Evolutionary conservation across 352 stramenopile species (phyloP), one percentile per base, ranked within the genome.

Genomic region (Pythium rhizo-oryzae): DNA sequence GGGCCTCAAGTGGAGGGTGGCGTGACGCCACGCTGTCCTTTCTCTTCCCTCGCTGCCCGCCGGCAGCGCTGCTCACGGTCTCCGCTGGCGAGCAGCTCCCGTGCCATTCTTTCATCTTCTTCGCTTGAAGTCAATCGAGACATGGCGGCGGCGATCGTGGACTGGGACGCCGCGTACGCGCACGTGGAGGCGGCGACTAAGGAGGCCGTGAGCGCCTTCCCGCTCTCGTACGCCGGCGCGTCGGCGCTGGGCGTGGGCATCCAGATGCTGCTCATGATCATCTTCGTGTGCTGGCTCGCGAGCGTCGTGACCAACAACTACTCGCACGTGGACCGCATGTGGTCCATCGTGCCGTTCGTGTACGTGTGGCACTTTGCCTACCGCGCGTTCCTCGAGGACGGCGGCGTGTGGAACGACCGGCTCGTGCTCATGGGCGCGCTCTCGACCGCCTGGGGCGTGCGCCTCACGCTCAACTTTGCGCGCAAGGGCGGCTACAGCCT

Each of bases 301-400:
- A 91, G 83, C 66, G 75, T 89, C 53, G 35, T 87, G 53, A 96
- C 90, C n/a, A 70, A 74, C 67, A 98, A 98, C 69, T 93, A 94
- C 70, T 96, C 85, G 63, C 91, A 97, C 81, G 91, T 92, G 0
- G 94, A 98, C 59, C 96, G 96, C n/a, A 39, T 98, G 46, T 98
- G 94, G 94, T 96, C 84, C 24, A 90, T 98, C 61, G 85, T 85
- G 57, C 94, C 94, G 15, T 72, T 86, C 53, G 41, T 97, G 1
- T 98, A 97, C 69, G 79, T 85, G 18, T 98, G 89, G 88, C 83
- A 93, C 64, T 90, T 91, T 49, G 78, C 78, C 13, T 78, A 73
- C 63, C 81, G 80, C 50, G 80, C 78, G n/a, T 84, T 66, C 46
- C n/a, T 89, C 4, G 61, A 74, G 7, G 91, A 98, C 46, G 72